phyloP scores from a whole-genome alignment of 805 yeast species.

The Komagataella ulmi region DNA sequence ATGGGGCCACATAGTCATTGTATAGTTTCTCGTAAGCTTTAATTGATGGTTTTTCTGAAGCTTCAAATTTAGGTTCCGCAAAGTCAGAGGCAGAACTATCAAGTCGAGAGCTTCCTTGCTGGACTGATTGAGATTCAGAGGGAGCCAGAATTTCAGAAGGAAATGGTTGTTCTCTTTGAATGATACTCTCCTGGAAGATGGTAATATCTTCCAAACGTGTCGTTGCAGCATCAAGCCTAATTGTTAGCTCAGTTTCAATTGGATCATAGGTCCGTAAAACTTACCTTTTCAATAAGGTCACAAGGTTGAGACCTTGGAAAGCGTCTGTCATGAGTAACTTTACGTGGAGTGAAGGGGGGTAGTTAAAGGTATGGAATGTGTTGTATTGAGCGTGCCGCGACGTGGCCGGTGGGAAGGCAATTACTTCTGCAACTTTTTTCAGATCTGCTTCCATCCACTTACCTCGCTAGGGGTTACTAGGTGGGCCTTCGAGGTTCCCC shows the following conservation, averaged over 20 bases:
- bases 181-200: conserved; percentile 53
- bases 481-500: neutral
- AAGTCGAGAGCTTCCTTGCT: conserved; percentile 7
- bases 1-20: conserved; percentile 40
- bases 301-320: conserved; percentile 70
- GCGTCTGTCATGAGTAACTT: neutral
- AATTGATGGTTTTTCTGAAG: conserved; percentile 27
- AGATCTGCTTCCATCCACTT: neutral
- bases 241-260: neutral
- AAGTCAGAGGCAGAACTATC: conserved; percentile 8
- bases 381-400: neutral
- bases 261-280: conserved; percentile 7
- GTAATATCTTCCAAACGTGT: conserved; percentile 86
- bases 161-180: conserved; percentile 10
- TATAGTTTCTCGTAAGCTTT: conserved; percentile 43
- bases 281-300: conserved; percentile 60
- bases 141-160: conserved; percentile 1
- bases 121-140: conserved; percentile 8
- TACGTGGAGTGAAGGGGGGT: neutral
- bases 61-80: conserved; percentile 9
- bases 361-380: neutral
- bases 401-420: neutral
- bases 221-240: conserved; percentile 82
- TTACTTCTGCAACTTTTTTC: neutral
- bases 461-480: too few species aligned